Percentiles rank a stretch among this genome's conserved stretches.
These are phyloP conservation scores for Firmiana major DNA, from an alignment of 345 rosid species.

Conservation along the genomic window DNA sequence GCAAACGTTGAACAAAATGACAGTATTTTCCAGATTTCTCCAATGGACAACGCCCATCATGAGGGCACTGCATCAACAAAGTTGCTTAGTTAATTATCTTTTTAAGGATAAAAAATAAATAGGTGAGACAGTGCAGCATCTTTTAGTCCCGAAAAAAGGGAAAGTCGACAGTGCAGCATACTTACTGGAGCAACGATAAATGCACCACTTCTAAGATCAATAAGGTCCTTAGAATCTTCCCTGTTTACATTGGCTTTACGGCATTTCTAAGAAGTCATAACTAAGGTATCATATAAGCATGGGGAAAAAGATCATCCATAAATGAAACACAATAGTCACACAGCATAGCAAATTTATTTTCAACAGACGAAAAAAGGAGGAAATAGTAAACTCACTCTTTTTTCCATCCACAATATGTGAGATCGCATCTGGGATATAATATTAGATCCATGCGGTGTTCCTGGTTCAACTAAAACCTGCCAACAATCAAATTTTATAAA, in stretches of 20 bases:
- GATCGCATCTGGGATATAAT: slow-evolving; percentile 94
- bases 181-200: slow-evolving; percentile 93
- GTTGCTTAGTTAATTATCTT: slow-evolving; percentile 7
- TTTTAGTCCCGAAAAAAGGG: background rate
- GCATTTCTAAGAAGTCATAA: slow-evolving; percentile 46
- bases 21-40: slow-evolving; percentile 82
- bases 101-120: slow-evolving; percentile 10
- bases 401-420: slow-evolving; percentile 95
- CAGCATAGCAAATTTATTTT: background rate
- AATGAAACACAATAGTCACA: background rate
- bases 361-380: background rate
- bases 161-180: slow-evolving; percentile 9
- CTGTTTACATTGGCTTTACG: slow-evolving; percentile 47
- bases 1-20: slow-evolving; percentile 90
- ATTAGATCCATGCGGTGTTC: slow-evolving; percentile 89
- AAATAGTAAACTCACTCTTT: slow-evolving; percentile 48
- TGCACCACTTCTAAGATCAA: slow-evolving; percentile 61
- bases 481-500: slow-evolving; percentile 9
- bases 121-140: background rate
- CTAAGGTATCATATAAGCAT: slow-evolving; percentile 18
- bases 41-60: slow-evolving; percentile 86
- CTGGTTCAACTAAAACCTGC: slow-evolving; percentile 92
- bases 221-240: slow-evolving; percentile 47
- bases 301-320: background rate
- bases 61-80: slow-evolving; percentile 71